phyloP scores from a whole-genome alignment of 176 grass and related monocot species.

The Carex myosuroides region DNA sequence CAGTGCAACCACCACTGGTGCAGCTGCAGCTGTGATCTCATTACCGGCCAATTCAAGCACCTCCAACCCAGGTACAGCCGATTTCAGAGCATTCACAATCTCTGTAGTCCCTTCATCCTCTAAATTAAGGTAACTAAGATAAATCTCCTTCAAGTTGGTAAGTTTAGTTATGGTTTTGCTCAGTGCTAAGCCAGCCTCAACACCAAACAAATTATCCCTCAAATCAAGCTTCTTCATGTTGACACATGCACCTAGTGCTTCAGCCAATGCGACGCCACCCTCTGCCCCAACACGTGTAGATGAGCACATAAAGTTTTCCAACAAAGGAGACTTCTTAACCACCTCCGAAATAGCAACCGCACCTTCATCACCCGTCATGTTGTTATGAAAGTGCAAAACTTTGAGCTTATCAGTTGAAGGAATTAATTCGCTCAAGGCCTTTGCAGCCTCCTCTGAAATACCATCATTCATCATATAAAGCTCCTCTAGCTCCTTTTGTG shows the following conservation, averaged over 20 bases:
- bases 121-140: slow-evolving; percentile 81
- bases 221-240: slow-evolving; percentile 70
- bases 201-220: slow-evolving; percentile 78
- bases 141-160: slow-evolving; percentile 49
- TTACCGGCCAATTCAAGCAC: slow-evolving; percentile 75
- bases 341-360: slow-evolving; percentile 50
- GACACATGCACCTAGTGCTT: slow-evolving; percentile 56
- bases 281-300: slow-evolving; percentile 62
- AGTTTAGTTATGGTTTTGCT: slow-evolving; percentile 63
- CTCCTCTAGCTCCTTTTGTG: slow-evolving; percentile 66
- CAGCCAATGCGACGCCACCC: slow-evolving; percentile 51
- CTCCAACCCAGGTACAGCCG: slow-evolving; percentile 42
- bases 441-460: slow-evolving; percentile 85
- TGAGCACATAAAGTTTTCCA: slow-evolving; percentile 81
- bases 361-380: slow-evolving; percentile 91
- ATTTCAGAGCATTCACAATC: slow-evolving; percentile 43
- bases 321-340: slow-evolving; percentile 45
- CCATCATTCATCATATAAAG: slow-evolving; percentile 87
- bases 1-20: slow-evolving; percentile 38
- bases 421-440: slow-evolving; percentile 64
- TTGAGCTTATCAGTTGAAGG: slow-evolving; percentile 68
- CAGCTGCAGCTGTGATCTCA: slow-evolving; percentile 49
- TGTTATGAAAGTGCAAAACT: slow-evolving; percentile 81
- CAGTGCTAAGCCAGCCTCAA: slow-evolving; percentile 62
- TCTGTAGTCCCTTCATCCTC: slow-evolving; percentile 51